Base-by-base conservation (phyloP, 352 stramenopile species). In the Hyaloperonospora brassicae region DNA sequence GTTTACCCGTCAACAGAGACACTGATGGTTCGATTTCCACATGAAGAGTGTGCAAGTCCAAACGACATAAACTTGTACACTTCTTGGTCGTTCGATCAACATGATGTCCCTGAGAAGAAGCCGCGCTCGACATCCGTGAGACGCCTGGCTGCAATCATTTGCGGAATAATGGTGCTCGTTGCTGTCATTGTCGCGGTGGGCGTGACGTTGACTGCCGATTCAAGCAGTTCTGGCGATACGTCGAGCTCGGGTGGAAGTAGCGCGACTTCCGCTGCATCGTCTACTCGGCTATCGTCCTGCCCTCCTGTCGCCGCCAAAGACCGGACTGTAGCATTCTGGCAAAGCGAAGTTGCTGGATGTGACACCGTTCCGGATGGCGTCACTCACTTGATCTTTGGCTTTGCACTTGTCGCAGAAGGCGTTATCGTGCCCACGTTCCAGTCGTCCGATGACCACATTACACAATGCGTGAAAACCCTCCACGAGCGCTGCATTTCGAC, bases 311-410 rank as follows among this genome's bases (percentile, higher is more conserved):
- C 57, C 5, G 59, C 78, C 7, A 58, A 79, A 22, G 58, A 84
- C n/a, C 79, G 81, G 11, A 80, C 75, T 0, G 73, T 91, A 11
- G 76, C 71, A 17, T 91, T 91, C 64, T 91, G 81, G 81, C 81
- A 91, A 61, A 85, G 66, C 47, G 79, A 91, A 64, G 72, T 88
- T 50, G 61, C 64, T 12, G 81, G 78, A 2, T 91, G 81, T 59
- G 76, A 91, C 24, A 73, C 69, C 17, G 72, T 90, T n/a, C 78
- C 81, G 0, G 43, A 70, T 10, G 76, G 81, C 10, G 81, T 91
- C 34, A 89, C 81, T 4, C 81, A 91, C 61, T 66, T 91, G 8
- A 64, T 84, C 31, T 88, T 83, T 43, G 73, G 73, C 48, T 91
- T 91, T 36, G 78, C 81, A n/a, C 66, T 89, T 6, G 75, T 89